These are phyloP conservation scores for Talinum fruticosum DNA, from an alignment of 148 eudicot species.

Conservation along the genomic window DNA sequence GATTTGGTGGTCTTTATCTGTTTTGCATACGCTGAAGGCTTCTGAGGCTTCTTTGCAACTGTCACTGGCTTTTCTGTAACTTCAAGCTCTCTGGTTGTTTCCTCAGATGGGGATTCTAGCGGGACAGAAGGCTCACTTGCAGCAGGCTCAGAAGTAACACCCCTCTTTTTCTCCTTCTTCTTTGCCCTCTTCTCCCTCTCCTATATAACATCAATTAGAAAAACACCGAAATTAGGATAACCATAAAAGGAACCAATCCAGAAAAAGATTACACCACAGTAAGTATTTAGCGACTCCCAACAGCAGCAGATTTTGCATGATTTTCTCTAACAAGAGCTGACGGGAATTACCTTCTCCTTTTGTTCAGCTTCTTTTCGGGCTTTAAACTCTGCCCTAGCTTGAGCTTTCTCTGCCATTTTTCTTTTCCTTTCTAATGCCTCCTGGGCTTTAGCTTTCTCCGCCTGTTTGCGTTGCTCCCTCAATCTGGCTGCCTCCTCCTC, in stretches of 20 bases:
- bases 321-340: background rate
- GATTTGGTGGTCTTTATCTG: conserved; percentile 61
- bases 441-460: conserved; percentile 71
- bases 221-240: background rate
- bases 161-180: conserved; percentile 80
- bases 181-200: conserved; percentile 80
- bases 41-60: conserved; percentile 42
- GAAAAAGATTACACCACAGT: too few relatives aligned
- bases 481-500: conserved; percentile 57
- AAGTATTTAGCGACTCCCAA: background rate
- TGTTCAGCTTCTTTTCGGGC: conserved; percentile 82
- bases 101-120: conserved; percentile 33
- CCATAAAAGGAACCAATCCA: background rate
- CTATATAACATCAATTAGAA: conserved; percentile 35
- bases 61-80: conserved; percentile 33
- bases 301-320: background rate
- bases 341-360: conserved; percentile 64
- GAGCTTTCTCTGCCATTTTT: conserved; percentile 66
- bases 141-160: conserved; percentile 25
- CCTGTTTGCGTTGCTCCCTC: conserved; percentile 62
- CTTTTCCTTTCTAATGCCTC: conserved; percentile 88
- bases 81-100: conserved; percentile 40
- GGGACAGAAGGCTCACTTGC: conserved; percentile 36
- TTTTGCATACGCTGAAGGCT: conserved; percentile 39
- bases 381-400: conserved; percentile 60